Conservation (phyloP, 1,284 basidiomycete species). For the Ganoderma multipileum region DNA sequence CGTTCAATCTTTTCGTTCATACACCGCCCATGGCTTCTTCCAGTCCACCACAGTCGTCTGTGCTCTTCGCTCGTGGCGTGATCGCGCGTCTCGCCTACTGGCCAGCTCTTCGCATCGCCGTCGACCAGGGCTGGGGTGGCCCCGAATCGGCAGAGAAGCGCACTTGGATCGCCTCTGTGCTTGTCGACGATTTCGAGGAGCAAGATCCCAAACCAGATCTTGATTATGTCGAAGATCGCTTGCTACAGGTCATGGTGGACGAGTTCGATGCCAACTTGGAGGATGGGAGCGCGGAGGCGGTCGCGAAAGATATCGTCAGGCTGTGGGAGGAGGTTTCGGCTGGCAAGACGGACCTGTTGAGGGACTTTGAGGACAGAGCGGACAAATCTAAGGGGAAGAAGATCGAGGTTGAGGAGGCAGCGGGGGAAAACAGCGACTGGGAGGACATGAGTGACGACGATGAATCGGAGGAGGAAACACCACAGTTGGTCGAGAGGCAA, state of each 20-base stretch:
- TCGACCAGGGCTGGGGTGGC: slow-evolving; percentile 86
- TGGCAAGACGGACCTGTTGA: slow-evolving; percentile 53
- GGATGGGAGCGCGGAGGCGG: slow-evolving; percentile 76
- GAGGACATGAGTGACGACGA: slow-evolving; percentile 48
- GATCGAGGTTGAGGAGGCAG: slow-evolving; percentile 53
- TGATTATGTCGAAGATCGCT: slow-evolving; percentile 77
- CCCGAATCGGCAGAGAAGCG: slow-evolving; percentile 74
- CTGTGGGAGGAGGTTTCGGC: slow-evolving; percentile 65
- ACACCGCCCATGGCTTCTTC: slow-evolving; percentile 22
- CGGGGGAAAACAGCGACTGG: slow-evolving; percentile 49
- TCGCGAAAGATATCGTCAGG: slow-evolving; percentile 73
- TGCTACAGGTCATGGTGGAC: slow-evolving; percentile 83
- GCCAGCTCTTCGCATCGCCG: slow-evolving; percentile 85
- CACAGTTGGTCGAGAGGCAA: slow-evolving; percentile 54
- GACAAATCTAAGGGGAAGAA: slow-evolving; percentile 66
- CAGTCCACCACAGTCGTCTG: slow-evolving; percentile 48
- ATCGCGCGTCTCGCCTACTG: slow-evolving; percentile 82
- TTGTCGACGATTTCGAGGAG: slow-evolving; percentile 87
- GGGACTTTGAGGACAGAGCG: slow-evolving; percentile 67
- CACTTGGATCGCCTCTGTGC: slow-evolving; percentile 80
- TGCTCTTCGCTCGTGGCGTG: slow-evolving; percentile 85
- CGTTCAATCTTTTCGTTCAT: not conserved
- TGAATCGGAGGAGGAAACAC: slow-evolving; percentile 61
- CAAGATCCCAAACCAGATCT: slow-evolving; percentile 65
- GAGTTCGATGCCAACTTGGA: slow-evolving; percentile 86